phyloP scores from a whole-genome alignment of 148 eudicot species.

The Pharnaceum exiguum region DNA sequence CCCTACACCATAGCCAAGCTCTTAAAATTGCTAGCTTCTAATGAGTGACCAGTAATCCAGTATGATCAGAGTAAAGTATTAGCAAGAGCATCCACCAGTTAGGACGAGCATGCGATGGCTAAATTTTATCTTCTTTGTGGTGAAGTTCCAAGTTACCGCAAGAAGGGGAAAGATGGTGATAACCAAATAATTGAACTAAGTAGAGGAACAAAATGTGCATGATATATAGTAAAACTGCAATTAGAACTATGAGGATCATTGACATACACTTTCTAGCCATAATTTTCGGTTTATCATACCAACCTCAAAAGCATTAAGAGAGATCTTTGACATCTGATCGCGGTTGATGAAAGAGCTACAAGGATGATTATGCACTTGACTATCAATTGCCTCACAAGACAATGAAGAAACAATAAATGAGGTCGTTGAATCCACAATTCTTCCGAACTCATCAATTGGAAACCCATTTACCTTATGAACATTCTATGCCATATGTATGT shows the following conservation, averaged over 20 bases:
- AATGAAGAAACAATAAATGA: constrained; percentile 26
- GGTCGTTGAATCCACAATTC: constrained; percentile 34
- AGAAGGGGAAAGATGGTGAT: constrained; percentile 5
- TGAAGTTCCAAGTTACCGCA: background rate
- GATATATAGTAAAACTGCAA: constrained; percentile 27
- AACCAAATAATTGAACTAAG: constrained; percentile 46
- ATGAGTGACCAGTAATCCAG: no score
- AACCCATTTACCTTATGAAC: constrained; percentile 33
- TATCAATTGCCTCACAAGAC: constrained; percentile 10
- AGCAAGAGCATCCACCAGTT: background rate
- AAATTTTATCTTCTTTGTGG: constrained; percentile 1
- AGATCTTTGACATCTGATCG: constrained; percentile 30
- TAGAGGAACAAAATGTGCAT: constrained; percentile 58
- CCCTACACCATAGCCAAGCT: no score
- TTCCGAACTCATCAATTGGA: constrained; percentile 48
- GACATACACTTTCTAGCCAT: constrained; percentile 43
- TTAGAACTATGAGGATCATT: constrained; percentile 24
- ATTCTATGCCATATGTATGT: constrained; percentile 36
- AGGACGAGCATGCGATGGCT: background rate
- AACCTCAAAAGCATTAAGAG: constrained; percentile 42
- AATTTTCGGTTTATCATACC: constrained; percentile 59
- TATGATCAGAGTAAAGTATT: background rate
- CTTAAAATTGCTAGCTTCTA: no score
- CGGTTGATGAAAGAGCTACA: constrained; percentile 15
- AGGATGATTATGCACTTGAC: constrained; percentile 11